phyloP scores from a whole-genome alignment of 768 basidiomycete species.

The Cystobasidium ongulense region DNA sequence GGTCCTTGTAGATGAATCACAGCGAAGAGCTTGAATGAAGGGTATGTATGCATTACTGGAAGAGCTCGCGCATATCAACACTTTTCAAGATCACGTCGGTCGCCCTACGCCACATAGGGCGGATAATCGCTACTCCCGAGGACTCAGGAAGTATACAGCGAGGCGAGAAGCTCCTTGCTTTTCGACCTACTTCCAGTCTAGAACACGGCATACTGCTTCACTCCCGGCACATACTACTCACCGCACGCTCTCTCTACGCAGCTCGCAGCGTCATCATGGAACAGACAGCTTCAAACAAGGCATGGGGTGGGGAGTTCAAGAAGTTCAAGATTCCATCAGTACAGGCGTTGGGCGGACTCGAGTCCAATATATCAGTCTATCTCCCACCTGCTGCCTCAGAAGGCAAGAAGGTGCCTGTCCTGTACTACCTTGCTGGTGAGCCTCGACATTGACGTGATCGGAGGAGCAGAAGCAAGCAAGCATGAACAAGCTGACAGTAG shows the following conservation, averaged over 20 bases:
- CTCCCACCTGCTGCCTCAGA: conserved; percentile 57
- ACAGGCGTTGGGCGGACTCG: conserved; percentile 48
- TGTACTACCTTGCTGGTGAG: conserved; percentile 75
- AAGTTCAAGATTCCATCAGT: conserved; percentile 76
- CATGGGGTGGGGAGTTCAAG: conserved; percentile 67
- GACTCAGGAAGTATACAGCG: neutral
- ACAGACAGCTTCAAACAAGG: conserved; percentile 65
- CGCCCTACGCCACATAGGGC: too few species aligned
- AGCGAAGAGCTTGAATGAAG: too few species aligned
- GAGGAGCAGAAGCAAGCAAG: neutral
- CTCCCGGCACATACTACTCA: neutral
- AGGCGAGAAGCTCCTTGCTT: neutral
- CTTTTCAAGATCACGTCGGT: neutral
- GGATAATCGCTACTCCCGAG: neutral
- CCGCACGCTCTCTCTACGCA: neutral
- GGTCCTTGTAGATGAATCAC: too few species aligned
- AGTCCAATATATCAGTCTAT: conserved; percentile 78
- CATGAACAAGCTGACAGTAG: neutral
- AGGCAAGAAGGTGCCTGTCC: conserved; percentile 50
- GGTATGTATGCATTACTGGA: neutral
- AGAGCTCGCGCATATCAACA: neutral
- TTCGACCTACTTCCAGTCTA: neutral
- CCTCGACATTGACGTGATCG: neutral
- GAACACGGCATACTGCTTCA: neutral
- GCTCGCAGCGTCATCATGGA: conserved; percentile 51